These are phyloP conservation scores for Hypomyces rosellus DNA, from an alignment of 2,329 filamentous ascomycete species.

Conservation along the genomic window DNA sequence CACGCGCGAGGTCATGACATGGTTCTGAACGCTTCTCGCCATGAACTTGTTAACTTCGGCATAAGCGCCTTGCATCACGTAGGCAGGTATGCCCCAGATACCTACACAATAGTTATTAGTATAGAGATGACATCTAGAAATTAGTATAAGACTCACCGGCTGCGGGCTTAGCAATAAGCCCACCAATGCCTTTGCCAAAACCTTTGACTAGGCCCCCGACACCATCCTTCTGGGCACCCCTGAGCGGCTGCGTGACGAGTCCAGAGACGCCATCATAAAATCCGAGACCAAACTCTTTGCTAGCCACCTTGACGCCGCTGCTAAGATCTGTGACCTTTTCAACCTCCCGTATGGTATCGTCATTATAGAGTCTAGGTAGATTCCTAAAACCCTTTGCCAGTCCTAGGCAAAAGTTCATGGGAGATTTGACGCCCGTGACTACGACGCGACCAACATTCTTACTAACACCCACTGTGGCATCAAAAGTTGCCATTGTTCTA, in stretches of 20 bases:
- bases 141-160: slow-evolving; percentile 50
- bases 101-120: slow-evolving; percentile 29
- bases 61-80: slow-evolving; percentile 76
- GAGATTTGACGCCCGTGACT: slow-evolving; percentile 67
- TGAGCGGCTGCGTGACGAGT: slow-evolving; percentile 69
- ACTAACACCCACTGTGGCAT: slow-evolving; percentile 58
- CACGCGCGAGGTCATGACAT: slow-evolving; percentile 71
- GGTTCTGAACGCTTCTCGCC: slow-evolving; percentile 66
- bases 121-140: not conserved
- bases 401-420: slow-evolving; percentile 78
- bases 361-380: slow-evolving; percentile 76
- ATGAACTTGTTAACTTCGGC: slow-evolving; percentile 68
- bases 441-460: slow-evolving; percentile 68
- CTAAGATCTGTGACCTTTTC: slow-evolving; percentile 73
- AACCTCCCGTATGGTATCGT: slow-evolving; percentile 70
- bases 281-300: slow-evolving; percentile 70
- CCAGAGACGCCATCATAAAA: slow-evolving; percentile 79
- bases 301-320: slow-evolving; percentile 70
- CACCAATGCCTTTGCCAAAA: slow-evolving; percentile 76
- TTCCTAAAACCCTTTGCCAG: slow-evolving; percentile 85
- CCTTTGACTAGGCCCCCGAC: slow-evolving; percentile 65
- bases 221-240: slow-evolving; percentile 46
- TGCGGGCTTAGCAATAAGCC: slow-evolving; percentile 73
- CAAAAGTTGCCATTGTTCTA: slow-evolving; percentile 31
- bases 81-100: slow-evolving; percentile 68